These are phyloP conservation scores for Epithele typhae DNA, from an alignment of 768 basidiomycete species.

Conservation along the genomic window DNA sequence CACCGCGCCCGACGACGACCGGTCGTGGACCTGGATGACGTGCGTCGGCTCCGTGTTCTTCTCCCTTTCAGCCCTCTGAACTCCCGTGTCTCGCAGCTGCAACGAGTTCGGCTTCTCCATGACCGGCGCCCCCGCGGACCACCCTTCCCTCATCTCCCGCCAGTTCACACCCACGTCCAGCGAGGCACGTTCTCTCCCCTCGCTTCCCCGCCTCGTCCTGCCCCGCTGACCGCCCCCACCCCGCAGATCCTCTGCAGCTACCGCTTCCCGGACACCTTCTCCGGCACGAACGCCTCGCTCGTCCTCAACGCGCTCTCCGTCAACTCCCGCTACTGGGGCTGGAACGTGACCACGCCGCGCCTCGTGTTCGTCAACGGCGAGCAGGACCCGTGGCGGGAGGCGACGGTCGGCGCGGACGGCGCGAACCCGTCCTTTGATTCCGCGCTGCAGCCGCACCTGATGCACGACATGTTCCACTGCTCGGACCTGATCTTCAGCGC, in stretches of 20 bases:
- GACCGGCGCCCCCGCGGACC: conserved; percentile 28
- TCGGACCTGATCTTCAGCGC: conserved; percentile 44
- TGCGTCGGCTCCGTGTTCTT: conserved; percentile 12
- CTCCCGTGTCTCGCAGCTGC: conserved; percentile 39
- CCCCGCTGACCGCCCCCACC: no score
- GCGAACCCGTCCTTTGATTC: conserved; percentile 40
- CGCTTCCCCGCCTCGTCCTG: no score
- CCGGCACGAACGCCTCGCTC: conserved; percentile 40
- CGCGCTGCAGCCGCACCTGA: conserved; percentile 47
- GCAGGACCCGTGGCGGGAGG: conserved; percentile 67
- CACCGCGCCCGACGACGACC: conserved; percentile 43
- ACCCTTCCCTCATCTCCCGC: conserved; percentile 43
- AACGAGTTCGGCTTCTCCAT: conserved; percentile 56
- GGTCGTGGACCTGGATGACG: conserved; percentile 75
- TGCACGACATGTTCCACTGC: conserved; percentile 62
- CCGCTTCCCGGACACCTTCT: conserved; percentile 58
- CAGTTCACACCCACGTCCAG: conserved; percentile 36
- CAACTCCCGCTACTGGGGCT: conserved; percentile 52
- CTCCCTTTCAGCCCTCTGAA: conserved; percentile 34
- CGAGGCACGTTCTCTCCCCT: no score
- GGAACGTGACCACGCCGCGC: conserved; percentile 51
- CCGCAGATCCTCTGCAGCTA: conserved; percentile 62
- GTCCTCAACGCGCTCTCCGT: conserved; percentile 37
- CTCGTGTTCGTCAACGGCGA: conserved; percentile 68
- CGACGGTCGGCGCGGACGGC: conserved; percentile 57